Percentiles rank a stretch among this genome's conserved stretches.
phyloP scores from a whole-genome alignment of 2,329 filamentous ascomycete genomes.

The Phialophora macrospora region DNA sequence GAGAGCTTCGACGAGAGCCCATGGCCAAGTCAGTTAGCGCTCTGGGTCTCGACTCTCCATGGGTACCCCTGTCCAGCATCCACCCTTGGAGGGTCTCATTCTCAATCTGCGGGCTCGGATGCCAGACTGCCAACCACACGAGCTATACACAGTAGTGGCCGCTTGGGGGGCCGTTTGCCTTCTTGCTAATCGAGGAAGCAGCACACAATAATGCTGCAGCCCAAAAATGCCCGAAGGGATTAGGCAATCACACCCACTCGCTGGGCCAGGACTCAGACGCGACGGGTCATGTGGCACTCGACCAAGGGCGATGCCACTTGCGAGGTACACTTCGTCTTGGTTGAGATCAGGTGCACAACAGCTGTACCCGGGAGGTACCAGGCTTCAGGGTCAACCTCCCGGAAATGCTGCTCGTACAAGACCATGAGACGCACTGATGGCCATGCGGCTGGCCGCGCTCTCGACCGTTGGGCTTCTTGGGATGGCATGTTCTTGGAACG shows the following conservation, averaged over 20 bases:
- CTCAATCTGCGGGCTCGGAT: slow-evolving; percentile 15
- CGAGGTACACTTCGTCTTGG: slow-evolving; percentile 18
- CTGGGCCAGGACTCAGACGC: background rate
- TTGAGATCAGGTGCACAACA: slow-evolving; percentile 14
- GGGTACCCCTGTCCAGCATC: slow-evolving; percentile 13
- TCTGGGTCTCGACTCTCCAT: slow-evolving; percentile 24
- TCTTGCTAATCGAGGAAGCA: slow-evolving; percentile 12
- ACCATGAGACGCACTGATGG: slow-evolving; percentile 26
- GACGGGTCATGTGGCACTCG: slow-evolving; percentile 26
- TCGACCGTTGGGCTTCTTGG: slow-evolving; percentile 6
- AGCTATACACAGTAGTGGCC: background rate
- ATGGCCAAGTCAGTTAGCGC: slow-evolving; percentile 31
- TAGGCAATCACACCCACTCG: background rate
- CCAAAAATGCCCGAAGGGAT: background rate
- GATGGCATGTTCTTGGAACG: background rate
- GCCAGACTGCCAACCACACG: slow-evolving; percentile 20
- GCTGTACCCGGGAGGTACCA: slow-evolving; percentile 28
- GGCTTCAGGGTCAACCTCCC: slow-evolving; percentile 11
- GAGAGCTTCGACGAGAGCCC: slow-evolving; percentile 29
- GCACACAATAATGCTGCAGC: background rate
- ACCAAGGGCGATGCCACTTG: slow-evolving; percentile 11
- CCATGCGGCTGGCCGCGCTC: slow-evolving; percentile 26
- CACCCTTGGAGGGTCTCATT: slow-evolving; percentile 15
- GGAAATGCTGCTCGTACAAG: slow-evolving; percentile 10
- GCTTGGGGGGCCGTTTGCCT: background rate